Percentiles rank a stretch among this genome's conserved stretches.
These are phyloP conservation scores for Tricladium varicosporioides DNA, from an alignment of 2,329 filamentous ascomycete species.

Conservation along the genomic window DNA sequence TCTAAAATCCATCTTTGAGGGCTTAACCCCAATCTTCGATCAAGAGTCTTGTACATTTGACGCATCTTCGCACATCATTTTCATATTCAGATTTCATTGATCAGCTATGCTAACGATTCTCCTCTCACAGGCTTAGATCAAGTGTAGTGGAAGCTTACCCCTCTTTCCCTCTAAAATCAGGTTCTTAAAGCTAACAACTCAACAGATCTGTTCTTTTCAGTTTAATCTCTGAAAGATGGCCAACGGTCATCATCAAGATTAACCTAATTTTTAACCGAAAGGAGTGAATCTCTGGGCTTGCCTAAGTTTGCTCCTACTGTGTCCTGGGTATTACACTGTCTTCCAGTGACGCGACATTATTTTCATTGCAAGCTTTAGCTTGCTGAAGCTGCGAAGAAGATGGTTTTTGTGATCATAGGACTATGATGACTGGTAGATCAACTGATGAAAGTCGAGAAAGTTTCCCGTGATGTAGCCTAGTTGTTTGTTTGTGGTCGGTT, in stretches of 20 bases:
- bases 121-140: constrained; percentile 66
- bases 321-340: constrained; percentile 75
- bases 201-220: constrained; percentile 78
- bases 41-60: too few relatives aligned
- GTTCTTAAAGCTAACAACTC: too few relatives aligned
- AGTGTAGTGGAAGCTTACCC: constrained; percentile 63
- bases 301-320: constrained; percentile 64
- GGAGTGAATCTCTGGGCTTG: constrained; percentile 66
- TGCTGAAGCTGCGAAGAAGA: constrained; percentile 58
- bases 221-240: constrained; percentile 59
- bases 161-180: background rate
- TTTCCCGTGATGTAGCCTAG: background rate
- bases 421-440: background rate
- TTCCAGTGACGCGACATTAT: constrained; percentile 65
- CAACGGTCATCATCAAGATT: constrained; percentile 67
- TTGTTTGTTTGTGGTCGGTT: too few relatives aligned
- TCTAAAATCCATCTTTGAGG: too few relatives aligned
- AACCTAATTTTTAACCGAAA: constrained; percentile 72
- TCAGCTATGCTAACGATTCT: too few relatives aligned
- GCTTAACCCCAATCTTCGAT: too few relatives aligned
- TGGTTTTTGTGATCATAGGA: background rate
- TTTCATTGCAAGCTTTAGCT: constrained; percentile 58
- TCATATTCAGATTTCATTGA: too few relatives aligned
- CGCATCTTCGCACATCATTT: too few relatives aligned
- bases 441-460: background rate